Evolutionary conservation across 192 early-diverging fungal species (phyloP), one percentile per base, ranked within the genome.

Genomic region (Mortierella alpina): DNA sequence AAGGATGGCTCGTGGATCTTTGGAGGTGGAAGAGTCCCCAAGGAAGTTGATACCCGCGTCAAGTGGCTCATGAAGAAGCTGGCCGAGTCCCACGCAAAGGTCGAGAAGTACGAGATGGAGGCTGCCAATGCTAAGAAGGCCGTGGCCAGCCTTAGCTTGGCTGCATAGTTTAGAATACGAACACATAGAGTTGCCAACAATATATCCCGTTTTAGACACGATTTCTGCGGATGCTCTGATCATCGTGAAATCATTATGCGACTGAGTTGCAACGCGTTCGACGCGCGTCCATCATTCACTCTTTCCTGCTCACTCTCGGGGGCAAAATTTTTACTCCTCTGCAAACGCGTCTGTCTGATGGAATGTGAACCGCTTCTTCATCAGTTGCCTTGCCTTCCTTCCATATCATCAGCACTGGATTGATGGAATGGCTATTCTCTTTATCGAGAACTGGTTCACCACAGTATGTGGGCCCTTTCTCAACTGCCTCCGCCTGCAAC

Each of bases 1-100:
- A 62, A 64, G 4, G 85, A 80, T 22, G 81, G 84, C 47, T 85
- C 84, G n/a, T 83, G 88, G 85, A 48, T 90, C 23, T 88, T 87
- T 74, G 84, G 85, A 10, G 81, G 86, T 17, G 84, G 85, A 44
- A 78, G 86, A 23, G 71, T 75, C 1, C 92, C 93, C 7, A 58
- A 71, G 54, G 89, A 91, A 75, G 82, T 92, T 45, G 83, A 88
- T 47, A 83, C 86, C 41, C 85, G 90, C 49, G 88, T 88, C 44
- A 83, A 86, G 66, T 91, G 90, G 74, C 75, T 91, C 65, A 81
- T 91, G 70, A 73, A 72, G 50, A 82, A 77, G 54, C 77, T 92
- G 73, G 84, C 89, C 17, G 77, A 83, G 45, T 85, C 84, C 12
- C 90, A 92, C 73, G 65, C 75, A 20, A 89, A 86, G 57, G 82